These are phyloP conservation scores for Xanthoparmelia taractica DNA, from an alignment of 495 filamentous ascomycete species.

Conservation along the genomic window DNA sequence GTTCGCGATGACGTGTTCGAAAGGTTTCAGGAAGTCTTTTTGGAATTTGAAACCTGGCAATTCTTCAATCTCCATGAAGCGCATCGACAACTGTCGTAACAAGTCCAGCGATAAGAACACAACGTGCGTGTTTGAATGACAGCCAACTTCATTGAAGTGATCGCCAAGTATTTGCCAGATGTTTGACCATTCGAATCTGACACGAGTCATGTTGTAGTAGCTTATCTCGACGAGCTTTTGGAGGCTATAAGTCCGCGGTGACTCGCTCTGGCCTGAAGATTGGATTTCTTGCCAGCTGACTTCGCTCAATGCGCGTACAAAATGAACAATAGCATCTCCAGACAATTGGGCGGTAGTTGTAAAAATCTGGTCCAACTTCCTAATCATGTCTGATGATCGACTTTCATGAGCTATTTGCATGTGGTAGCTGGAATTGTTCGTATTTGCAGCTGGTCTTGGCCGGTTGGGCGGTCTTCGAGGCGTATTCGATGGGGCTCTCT, in stretches of 20 bases:
- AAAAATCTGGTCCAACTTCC: slow-evolving; percentile 89
- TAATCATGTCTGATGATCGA: slow-evolving; percentile 84
- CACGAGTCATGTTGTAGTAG: slow-evolving; percentile 98
- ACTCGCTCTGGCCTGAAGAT: slow-evolving; percentile 89
- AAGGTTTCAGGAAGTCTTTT: slow-evolving; percentile 97
- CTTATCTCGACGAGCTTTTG: slow-evolving; percentile 98
- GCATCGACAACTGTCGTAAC: slow-evolving; percentile 89
- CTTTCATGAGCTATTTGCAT: slow-evolving; percentile 84
- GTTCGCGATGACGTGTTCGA: slow-evolving; percentile 94
- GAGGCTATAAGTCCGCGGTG: slow-evolving; percentile 88
- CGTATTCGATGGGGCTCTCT: slow-evolving; percentile 38
- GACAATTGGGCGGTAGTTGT: slow-evolving; percentile 90
- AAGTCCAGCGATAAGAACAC: slow-evolving; percentile 97
- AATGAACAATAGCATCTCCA: slow-evolving; percentile 94
- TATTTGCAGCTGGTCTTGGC: slow-evolving; percentile 56
- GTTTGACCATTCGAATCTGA: slow-evolving; percentile 95
- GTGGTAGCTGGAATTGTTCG: slow-evolving; percentile 61
- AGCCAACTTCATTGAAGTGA: slow-evolving; percentile 96
- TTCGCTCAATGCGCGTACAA: slow-evolving; percentile 84
- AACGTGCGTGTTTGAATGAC: slow-evolving; percentile 87
- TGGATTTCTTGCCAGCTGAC: slow-evolving; percentile 99
- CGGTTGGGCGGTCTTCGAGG: slow-evolving; percentile 57
- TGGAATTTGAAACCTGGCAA: slow-evolving; percentile 98
- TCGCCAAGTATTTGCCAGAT: slow-evolving; percentile 94
- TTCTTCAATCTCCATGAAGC: slow-evolving; percentile 97